Evolutionary conservation across 176 grass and related monocot species (phyloP), one percentile per base, ranked within the genome.

Genomic region (Oryza glaberrima): DNA sequence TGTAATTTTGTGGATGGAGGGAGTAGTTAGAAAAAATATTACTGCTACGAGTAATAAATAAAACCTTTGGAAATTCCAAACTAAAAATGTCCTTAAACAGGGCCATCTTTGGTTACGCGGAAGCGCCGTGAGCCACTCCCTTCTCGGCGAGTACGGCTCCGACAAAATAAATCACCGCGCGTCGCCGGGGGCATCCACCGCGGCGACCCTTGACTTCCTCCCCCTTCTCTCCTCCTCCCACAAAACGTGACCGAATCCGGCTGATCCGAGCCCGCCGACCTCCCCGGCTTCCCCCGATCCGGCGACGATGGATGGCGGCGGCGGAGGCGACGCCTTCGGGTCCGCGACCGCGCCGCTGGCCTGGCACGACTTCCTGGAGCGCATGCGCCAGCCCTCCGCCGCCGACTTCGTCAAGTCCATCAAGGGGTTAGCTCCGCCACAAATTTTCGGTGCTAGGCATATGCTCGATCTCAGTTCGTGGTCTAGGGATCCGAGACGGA

Each of bases 301-400:
- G 76, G 70, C 76, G 40, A 70, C 86, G 72, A 96, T 99, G 96
- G 96, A 99, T 63, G 88, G 91, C 38, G 72, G 85, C 65, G 88
- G 87, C 40, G 40, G 30, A 32, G 30, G 40, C 72, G 93, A 95
- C 61, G 88, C 77, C 86, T 94, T 94, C 81, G 90, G 83, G 34
- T 91, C 93, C 65, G 88, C 91, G 46, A 87, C 91, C 48, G 91
- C 93, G 58, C 93, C 96, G 54, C 93, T 94, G 43, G 91, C 93
- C 15, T 98, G 96, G 96, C 96, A 98, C 83, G 93, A 98, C 67
- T 98, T 98, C 89, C 86, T 98, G 19, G 96, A 96, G 81, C 89
- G 96, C 77, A 98, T 98, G 96, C 93, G 96, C 35, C 93, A 98
- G 52, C 96, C 96, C 70, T 95, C 96, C 81, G 96, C 96, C 35